These are phyloP conservation scores for Amphicarpaea edgeworthii DNA, from an alignment of 306 rosid species.

Conservation along the genomic window DNA sequence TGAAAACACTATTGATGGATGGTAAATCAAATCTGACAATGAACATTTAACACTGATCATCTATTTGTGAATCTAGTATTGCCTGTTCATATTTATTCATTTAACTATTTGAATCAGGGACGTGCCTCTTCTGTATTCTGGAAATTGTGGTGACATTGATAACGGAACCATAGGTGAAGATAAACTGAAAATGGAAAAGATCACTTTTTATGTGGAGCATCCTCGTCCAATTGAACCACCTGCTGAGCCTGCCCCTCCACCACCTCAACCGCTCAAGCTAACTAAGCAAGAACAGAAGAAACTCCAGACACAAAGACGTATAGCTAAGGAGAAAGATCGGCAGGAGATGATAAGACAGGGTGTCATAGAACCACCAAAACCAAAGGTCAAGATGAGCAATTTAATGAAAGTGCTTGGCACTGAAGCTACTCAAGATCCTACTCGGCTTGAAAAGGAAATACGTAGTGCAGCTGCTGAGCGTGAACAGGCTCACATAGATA, in stretches of 20 bases:
- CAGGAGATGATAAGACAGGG: conserved; percentile 99
- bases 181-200: conserved; percentile 71
- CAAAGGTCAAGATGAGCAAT: conserved; percentile 96
- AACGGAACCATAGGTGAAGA: conserved; percentile 57
- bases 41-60: conserved; percentile 1
- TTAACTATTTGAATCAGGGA: conserved; percentile 66
- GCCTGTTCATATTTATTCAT: conserved; percentile 2
- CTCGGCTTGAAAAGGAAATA: conserved; percentile 90
- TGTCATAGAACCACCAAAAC: conserved; percentile 89
- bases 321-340: conserved; percentile 89
- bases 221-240: conserved; percentile 99
- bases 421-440: conserved; percentile 99
- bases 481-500: conserved; percentile 96
- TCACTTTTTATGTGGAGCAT: conserved; percentile 86
- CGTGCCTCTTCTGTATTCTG: conserved; percentile 65
- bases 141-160: conserved; percentile 63
- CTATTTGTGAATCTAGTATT: conserved; percentile 8
- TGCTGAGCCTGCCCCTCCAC: conserved; percentile 94
- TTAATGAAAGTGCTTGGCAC: conserved; percentile 94
- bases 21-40: neutral
- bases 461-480: conserved; percentile 98
- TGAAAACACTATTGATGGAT: conserved; percentile 6
- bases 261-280: conserved; percentile 95
- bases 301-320: conserved; percentile 88
- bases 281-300: conserved; percentile 97